A percentile compares a stretch with the other conserved stretches of the same genome.
Conservation (phyloP, 441 rosid species). For the Raphanus hybrid region DNA sequence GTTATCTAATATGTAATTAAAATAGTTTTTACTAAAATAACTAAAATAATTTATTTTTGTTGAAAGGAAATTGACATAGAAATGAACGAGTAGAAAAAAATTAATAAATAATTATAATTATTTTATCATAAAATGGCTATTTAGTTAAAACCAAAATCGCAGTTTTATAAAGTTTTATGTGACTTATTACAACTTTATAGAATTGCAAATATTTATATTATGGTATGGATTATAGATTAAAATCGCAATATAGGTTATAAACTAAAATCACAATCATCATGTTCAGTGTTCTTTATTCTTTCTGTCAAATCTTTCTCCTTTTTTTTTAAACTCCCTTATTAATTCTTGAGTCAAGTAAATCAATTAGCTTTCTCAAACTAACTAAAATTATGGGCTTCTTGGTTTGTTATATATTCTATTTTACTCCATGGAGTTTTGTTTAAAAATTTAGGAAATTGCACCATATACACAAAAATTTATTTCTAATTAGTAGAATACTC, state of each 20-base stretch:
- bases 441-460: too few species aligned
- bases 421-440: slow-evolving; percentile 2
- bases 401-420: neutral
- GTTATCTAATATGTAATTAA: too few species aligned
- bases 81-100: neutral
- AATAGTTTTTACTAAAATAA: too few species aligned
- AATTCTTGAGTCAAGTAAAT: slow-evolving; percentile 9
- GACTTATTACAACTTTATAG: neutral
- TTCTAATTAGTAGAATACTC: too few species aligned
- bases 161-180: neutral
- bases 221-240: neutral
- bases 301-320: slow-evolving; percentile 10
- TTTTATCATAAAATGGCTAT: neutral
- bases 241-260: too few species aligned
- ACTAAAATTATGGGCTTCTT: neutral
- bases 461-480: too few species aligned
- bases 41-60: too few species aligned
- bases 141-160: neutral
- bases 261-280: slow-evolving; percentile 18
- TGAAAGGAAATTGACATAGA: too few species aligned
- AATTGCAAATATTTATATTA: neutral
- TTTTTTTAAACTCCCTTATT: neutral
- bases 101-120: neutral
- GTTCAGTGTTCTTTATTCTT: slow-evolving; percentile 17
- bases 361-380: neutral